Evolutionary conservation across 305 asterid species (phyloP).

Genomic region (Fraxinus latifolia): DNA sequence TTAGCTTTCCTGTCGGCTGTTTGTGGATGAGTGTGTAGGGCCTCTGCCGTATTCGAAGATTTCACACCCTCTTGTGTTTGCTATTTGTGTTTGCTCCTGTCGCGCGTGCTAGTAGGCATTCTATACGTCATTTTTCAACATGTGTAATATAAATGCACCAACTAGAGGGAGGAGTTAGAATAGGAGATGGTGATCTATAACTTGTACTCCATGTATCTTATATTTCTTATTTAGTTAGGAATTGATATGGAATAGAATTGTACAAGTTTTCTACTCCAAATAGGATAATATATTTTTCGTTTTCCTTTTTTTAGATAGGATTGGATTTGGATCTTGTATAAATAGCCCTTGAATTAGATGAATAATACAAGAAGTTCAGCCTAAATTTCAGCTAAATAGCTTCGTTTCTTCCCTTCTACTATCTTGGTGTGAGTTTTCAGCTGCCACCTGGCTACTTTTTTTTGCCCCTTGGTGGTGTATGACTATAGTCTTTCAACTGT

Average conservation of each 20-base stretch:
- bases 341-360: not conserved
- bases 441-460: constrained; percentile 9
- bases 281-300: not conserved
- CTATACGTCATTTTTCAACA: not conserved
- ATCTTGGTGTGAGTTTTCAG: constrained; percentile 17
- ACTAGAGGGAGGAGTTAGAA: not conserved
- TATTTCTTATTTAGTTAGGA: not conserved
- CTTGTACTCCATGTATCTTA: not conserved
- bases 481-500: not conserved
- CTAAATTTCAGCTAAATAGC: not conserved
- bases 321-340: not conserved
- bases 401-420: not conserved
- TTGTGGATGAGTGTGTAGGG: not conserved
- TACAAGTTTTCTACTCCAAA: not conserved
- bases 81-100: not conserved
- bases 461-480: not conserved
- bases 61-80: not conserved
- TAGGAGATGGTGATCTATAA: not conserved
- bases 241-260: not conserved
- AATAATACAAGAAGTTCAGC: not conserved
- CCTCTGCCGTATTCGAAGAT: not conserved
- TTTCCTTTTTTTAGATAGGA: not conserved
- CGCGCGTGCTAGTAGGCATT: not conserved
- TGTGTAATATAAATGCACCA: not conserved
- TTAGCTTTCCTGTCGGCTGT: not conserved